Evolutionary conservation across 495 filamentous ascomycete species (phyloP), one percentile per base, ranked within the genome.

Genomic region (Lophium mytilinum): DNA sequence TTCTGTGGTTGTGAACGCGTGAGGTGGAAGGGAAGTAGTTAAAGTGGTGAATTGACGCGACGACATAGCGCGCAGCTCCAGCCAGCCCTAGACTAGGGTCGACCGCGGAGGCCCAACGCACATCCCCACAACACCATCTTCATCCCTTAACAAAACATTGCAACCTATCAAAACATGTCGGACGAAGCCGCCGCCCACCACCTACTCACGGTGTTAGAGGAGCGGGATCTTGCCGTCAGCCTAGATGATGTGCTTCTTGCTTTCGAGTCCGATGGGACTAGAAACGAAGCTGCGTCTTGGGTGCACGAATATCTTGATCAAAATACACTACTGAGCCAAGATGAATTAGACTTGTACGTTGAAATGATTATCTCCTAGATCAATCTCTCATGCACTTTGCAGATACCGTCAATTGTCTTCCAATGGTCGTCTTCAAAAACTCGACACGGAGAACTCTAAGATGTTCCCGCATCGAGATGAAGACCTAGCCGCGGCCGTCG

Each of bases 321-420:
- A 21, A 50, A 54, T 10, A 69, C 64, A 9, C 52, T 73, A 4
- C 47, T 73, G 34, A 71, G 63, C 11, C 59, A 61, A 43, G 69
- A 73, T n/a, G 71, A 73, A 48, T 42, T 67, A 14, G 55, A 60
- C 9, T 60, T 71, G 71, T 71, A 69, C 19, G 67, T 55, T 15
- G 1, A 51, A 21, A 58, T 24, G 8, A 6, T 50, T 41, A 2
- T 8, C 34, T 33, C n/a, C n/a, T 19, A 45, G 1, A 6, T 33
- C 15, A 12, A 55, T 15, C 10, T 7, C 17, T 52, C 10, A 19
- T 30, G 24, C 18, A 49, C 4, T 58, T 17, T 17, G 14, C n/a
- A 60, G 57, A 14, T 62, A 66, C 40, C 37, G 55, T 9, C 50
- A 48, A 10, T 37, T 66, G 24, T 30, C 24, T 3, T 30, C 24